Percentiles rank a stretch among this genome's conserved stretches.
Evolutionary conservation across 495 filamentous ascomycete genomes (phyloP).

Genomic region (Penicillium odoratum): DNA sequence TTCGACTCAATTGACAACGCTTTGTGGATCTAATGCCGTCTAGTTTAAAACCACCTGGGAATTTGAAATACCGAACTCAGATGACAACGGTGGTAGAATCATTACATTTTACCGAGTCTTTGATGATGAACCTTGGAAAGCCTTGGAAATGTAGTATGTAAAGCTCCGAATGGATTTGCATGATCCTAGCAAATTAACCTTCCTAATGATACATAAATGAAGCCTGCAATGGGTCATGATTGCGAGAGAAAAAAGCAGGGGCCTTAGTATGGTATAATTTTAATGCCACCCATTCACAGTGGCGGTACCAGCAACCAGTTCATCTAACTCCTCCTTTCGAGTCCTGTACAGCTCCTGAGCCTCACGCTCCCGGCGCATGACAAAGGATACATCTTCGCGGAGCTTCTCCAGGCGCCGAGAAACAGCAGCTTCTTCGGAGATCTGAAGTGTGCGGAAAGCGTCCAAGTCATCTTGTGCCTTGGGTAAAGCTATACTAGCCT

Average conservation of each 20-base stretch:
- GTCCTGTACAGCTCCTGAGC: constrained; percentile 82
- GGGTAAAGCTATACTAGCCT: constrained; percentile 74
- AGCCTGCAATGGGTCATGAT: constrained; percentile 21
- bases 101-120: no score
- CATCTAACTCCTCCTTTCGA: constrained; percentile 75
- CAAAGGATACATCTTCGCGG: constrained; percentile 77
- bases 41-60: no score
- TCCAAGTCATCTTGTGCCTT: constrained; percentile 71
- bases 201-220: constrained; percentile 26
- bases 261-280: constrained; percentile 9
- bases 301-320: constrained; percentile 45
- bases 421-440: constrained; percentile 76
- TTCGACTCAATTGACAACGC: no score
- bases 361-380: constrained; percentile 82
- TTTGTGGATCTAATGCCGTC: no score
- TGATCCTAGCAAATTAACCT: constrained; percentile 20
- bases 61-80: no score
- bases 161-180: constrained; percentile 16
- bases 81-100: no score
- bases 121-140: no score
- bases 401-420: constrained; percentile 70
- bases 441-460: constrained; percentile 71
- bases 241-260: constrained; percentile 4
- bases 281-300: constrained; percentile 48
- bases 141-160: not conserved